phyloP scores from a whole-genome alignment of 2,329 filamentous ascomycete species.

The Coleophoma eucalyptorum region DNA sequence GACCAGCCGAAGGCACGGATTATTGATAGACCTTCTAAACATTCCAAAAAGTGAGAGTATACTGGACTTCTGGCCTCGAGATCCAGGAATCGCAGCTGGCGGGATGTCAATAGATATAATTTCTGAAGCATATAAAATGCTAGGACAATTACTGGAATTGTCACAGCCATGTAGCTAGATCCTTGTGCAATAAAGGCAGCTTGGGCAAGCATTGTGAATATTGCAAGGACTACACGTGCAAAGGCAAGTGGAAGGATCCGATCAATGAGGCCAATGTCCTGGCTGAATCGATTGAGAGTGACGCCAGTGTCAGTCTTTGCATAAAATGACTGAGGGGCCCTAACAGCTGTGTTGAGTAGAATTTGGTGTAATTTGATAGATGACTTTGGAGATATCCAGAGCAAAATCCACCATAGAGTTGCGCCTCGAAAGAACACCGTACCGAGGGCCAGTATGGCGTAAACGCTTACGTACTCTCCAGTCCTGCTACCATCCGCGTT shows the following conservation, averaged over 20 bases:
- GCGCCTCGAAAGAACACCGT: not conserved
- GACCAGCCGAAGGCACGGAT: constrained; percentile 41
- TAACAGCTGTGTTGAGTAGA: constrained; percentile 20
- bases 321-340: constrained; percentile 30
- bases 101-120: constrained; percentile 41
- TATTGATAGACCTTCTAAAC: constrained; percentile 38
- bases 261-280: constrained; percentile 12
- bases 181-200: not conserved
- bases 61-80: constrained; percentile 37
- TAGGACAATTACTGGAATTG: constrained; percentile 16
- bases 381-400: constrained; percentile 13
- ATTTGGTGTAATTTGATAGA: constrained; percentile 24
- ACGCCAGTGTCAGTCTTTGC: constrained; percentile 4
- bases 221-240: not conserved
- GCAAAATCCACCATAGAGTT: constrained; percentile 14
- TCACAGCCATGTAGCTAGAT: constrained; percentile 1
- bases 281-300: constrained; percentile 14
- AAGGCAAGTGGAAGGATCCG: constrained; percentile 11
- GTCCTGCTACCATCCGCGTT: constrained; percentile 9
- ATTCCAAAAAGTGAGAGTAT: constrained; percentile 42
- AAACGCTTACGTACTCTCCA: constrained; percentile 8
- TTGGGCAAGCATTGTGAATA: constrained; percentile 28
- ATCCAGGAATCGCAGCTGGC: constrained; percentile 42
- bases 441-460: constrained; percentile 1
- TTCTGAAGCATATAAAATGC: constrained; percentile 26